Percentiles rank a stretch among this genome's conserved stretches.
Evolutionary conservation across 2,329 filamentous ascomycete genomes (phyloP).

Genomic region (Sclerotinia borealis): DNA sequence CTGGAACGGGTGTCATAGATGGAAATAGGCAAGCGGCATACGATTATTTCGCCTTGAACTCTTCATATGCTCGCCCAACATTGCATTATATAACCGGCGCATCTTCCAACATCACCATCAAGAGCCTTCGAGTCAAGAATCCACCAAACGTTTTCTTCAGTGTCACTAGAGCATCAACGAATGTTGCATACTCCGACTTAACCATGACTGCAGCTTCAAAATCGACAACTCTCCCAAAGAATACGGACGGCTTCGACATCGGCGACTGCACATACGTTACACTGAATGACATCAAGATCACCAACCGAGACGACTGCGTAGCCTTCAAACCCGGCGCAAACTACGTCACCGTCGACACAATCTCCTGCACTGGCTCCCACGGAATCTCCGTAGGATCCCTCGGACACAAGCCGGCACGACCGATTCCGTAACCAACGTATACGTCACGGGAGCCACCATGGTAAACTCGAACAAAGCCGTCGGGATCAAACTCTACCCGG

Average conservation of each 20-base stretch:
- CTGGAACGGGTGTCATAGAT: constrained; percentile 39
- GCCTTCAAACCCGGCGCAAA: constrained; percentile 50
- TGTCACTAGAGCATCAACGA: constrained; percentile 33
- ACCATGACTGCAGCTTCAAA: constrained; percentile 37
- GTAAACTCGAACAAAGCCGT: constrained; percentile 39
- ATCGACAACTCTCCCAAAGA: constrained; percentile 38
- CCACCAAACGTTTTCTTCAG: constrained; percentile 42
- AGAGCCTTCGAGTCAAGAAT: constrained; percentile 37
- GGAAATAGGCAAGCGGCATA: constrained; percentile 41
- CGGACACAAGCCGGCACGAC: constrained; percentile 31
- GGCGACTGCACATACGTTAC: constrained; percentile 40
- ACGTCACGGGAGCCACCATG: constrained; percentile 38
- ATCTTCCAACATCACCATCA: constrained; percentile 34
- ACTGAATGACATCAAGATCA: constrained; percentile 43
- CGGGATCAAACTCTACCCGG: constrained; percentile 42
- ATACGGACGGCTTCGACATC: constrained; percentile 50
- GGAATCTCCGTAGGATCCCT: constrained; percentile 43
- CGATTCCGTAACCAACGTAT: constrained; percentile 40
- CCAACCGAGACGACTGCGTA: constrained; percentile 54
- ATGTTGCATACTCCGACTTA: constrained; percentile 35
- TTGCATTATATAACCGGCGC: constrained; percentile 37
- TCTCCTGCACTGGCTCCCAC: constrained; percentile 42
- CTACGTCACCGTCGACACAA: constrained; percentile 36
- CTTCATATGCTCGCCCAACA: constrained; percentile 37
- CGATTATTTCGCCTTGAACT: constrained; percentile 38